Conservation (phyloP, 2,329 filamentous ascomycete species). For the Didymella exigua region DNA sequence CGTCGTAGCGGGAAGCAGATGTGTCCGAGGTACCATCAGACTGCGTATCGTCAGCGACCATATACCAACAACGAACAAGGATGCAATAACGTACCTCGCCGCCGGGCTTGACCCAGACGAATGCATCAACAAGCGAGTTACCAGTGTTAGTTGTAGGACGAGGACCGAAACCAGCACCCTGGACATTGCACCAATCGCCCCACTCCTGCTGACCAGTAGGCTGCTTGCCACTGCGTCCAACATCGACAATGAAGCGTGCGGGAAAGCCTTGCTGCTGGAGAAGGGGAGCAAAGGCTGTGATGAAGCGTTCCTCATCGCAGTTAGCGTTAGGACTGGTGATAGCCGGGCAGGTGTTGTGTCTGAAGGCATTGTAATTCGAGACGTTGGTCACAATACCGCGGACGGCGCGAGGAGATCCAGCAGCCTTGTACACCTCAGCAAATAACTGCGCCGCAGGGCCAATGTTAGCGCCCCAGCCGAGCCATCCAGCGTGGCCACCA, state of each 20-base stretch:
- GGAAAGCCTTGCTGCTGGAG: slow-evolving; percentile 56
- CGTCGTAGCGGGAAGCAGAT: slow-evolving; percentile 58
- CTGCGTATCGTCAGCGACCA: slow-evolving; percentile 11
- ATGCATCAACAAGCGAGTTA: slow-evolving; percentile 64
- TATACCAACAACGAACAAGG: neutral
- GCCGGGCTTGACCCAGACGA: slow-evolving; percentile 75
- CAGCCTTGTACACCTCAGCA: slow-evolving; percentile 54
- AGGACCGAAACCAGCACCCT: slow-evolving; percentile 67
- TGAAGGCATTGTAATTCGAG: slow-evolving; percentile 64
- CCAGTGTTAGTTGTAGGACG: slow-evolving; percentile 68
- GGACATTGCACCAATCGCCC: slow-evolving; percentile 73
- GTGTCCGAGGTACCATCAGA: slow-evolving; percentile 53
- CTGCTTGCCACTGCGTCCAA: slow-evolving; percentile 66
- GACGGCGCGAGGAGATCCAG: slow-evolving; percentile 54
- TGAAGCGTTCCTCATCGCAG: slow-evolving; percentile 60
- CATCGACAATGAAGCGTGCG: slow-evolving; percentile 61
- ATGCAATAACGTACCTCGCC: slow-evolving; percentile 46
- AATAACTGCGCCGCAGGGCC: slow-evolving; percentile 57
- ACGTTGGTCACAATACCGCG: slow-evolving; percentile 64
- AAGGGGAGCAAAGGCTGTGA: slow-evolving; percentile 59
- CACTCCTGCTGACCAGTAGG: slow-evolving; percentile 61
- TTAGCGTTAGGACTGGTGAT: slow-evolving; percentile 55
- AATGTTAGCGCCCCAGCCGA: slow-evolving; percentile 67
- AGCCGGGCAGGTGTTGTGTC: slow-evolving; percentile 51
- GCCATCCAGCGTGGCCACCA: slow-evolving; percentile 68